These are phyloP conservation scores for Mortierella hygrophila DNA, from an alignment of 192 early-diverging fungal species.

Conservation along the genomic window DNA sequence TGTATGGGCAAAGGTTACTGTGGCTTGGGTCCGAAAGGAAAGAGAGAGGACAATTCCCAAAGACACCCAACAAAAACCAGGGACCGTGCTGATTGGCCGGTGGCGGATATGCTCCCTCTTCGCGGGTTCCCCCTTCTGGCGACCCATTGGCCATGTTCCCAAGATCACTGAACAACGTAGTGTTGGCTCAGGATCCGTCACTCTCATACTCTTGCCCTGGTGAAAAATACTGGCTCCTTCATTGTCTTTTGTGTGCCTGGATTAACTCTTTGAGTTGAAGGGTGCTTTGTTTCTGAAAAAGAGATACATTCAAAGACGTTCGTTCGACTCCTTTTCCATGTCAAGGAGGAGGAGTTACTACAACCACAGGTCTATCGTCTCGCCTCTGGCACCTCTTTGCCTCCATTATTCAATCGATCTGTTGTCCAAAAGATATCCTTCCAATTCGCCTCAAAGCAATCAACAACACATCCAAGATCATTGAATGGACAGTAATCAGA, in stretches of 20 bases:
- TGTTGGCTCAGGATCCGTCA: not conserved
- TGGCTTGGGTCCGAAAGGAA: slow-evolving; percentile 8
- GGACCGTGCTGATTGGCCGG: slow-evolving; percentile 3
- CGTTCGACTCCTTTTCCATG: too few relatives aligned
- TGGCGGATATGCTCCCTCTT: not conserved
- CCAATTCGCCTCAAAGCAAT: not conserved
- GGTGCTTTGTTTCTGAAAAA: not conserved
- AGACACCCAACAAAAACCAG: slow-evolving; percentile 9
- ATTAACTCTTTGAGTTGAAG: not conserved
- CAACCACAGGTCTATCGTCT: too few relatives aligned
- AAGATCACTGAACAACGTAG: not conserved
- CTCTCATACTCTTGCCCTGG: too few relatives aligned
- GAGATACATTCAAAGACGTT: too few relatives aligned
- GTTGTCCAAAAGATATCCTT: not conserved
- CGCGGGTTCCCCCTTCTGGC: not conserved
- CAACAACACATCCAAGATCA: not conserved
- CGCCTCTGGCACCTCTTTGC: not conserved
- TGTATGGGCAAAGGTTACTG: not conserved
- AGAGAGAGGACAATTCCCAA: not conserved
- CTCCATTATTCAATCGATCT: not conserved
- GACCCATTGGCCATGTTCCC: slow-evolving; percentile 6
- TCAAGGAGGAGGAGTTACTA: too few relatives aligned
- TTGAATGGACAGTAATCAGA: not conserved
- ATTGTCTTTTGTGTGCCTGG: not conserved
- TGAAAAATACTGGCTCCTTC: too few relatives aligned